Conservation (phyloP, 805 yeast genomes). For the Barnettozyma siamensis region DNA sequence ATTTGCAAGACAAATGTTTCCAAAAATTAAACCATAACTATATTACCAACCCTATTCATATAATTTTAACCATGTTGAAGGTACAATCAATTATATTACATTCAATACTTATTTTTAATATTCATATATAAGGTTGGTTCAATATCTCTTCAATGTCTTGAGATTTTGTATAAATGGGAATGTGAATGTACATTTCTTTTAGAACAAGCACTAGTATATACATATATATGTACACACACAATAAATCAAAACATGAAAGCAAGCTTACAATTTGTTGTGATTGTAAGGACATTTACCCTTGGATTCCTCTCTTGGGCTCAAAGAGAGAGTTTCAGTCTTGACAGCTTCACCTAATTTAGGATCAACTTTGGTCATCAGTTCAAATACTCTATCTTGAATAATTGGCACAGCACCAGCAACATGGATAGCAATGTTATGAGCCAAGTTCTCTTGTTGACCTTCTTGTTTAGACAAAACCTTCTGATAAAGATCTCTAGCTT, state of each 20-base stretch:
- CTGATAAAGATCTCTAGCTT: conserved; percentile 68
- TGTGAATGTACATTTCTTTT: too few species aligned
- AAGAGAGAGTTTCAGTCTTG: conserved; percentile 52
- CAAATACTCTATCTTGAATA: conserved; percentile 75
- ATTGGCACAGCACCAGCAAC: conserved; percentile 60
- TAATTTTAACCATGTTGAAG: too few species aligned
- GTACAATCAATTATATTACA: too few species aligned
- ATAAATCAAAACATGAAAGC: neutral
- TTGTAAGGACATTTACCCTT: conserved; percentile 19
- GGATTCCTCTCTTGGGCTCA: conserved; percentile 24
- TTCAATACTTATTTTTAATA: too few species aligned
- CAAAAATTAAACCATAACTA: too few species aligned
- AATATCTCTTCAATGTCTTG: too few species aligned
- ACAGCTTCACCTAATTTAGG: conserved; percentile 62
- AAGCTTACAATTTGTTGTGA: conserved; percentile 16
- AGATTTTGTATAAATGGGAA: too few species aligned
- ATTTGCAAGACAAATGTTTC: too few species aligned
- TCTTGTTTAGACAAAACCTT: conserved; percentile 64
- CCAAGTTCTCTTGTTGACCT: conserved; percentile 79
- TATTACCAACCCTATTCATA: too few species aligned
- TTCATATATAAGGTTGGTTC: too few species aligned
- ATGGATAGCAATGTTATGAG: conserved; percentile 80
- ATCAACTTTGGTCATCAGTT: conserved; percentile 69
- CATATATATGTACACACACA: conserved; percentile 1
- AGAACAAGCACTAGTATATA: too few species aligned